phyloP scores from a whole-genome alignment of 768 basidiomycete genomes.

The Clavaria fumosa region DNA sequence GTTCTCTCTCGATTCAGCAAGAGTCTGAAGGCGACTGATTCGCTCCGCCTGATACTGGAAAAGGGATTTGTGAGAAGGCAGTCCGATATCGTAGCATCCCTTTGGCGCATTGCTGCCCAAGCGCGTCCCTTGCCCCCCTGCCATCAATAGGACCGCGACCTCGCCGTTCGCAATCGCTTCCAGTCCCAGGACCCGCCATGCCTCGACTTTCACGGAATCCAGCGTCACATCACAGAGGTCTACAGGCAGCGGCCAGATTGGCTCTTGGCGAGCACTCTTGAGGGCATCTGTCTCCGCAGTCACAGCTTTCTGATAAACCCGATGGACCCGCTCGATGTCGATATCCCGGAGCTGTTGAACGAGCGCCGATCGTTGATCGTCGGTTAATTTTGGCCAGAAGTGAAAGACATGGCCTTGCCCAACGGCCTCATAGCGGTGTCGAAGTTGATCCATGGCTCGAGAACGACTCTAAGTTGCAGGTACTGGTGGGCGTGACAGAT shows the following conservation, averaged over 20 bases:
- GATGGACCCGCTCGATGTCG: conserved; percentile 85
- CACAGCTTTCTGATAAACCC: conserved; percentile 68
- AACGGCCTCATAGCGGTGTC: conserved; percentile 55
- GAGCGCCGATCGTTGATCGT: conserved; percentile 47
- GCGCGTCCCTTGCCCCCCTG: conserved; percentile 94
- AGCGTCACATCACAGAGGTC: conserved; percentile 49
- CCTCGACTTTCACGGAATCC: conserved; percentile 37
- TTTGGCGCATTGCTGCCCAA: conserved; percentile 88
- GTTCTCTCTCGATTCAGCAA: conserved; percentile 44
- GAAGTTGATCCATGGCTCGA: conserved; percentile 41
- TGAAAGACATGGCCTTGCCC: conserved; percentile 82
- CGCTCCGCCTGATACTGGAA: conserved; percentile 98
- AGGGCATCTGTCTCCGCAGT: conserved; percentile 39
- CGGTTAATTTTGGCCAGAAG: conserved; percentile 65
- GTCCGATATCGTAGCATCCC: conserved; percentile 94
- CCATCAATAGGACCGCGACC: conserved; percentile 95
- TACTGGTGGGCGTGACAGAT: too few relatives aligned
- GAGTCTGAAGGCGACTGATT: conserved; percentile 64
- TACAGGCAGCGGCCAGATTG: conserved; percentile 72
- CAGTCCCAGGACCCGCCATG: conserved; percentile 72
- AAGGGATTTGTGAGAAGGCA: conserved; percentile 84
- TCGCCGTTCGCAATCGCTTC: conserved; percentile 66
- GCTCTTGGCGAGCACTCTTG: conserved; percentile 25
- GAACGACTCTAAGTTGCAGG: too few relatives aligned
- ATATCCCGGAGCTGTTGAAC: conserved; percentile 59